Base-by-base conservation (phyloP, 2,329 filamentous ascomycete genomes). In the Apiospora sp. region DNA sequence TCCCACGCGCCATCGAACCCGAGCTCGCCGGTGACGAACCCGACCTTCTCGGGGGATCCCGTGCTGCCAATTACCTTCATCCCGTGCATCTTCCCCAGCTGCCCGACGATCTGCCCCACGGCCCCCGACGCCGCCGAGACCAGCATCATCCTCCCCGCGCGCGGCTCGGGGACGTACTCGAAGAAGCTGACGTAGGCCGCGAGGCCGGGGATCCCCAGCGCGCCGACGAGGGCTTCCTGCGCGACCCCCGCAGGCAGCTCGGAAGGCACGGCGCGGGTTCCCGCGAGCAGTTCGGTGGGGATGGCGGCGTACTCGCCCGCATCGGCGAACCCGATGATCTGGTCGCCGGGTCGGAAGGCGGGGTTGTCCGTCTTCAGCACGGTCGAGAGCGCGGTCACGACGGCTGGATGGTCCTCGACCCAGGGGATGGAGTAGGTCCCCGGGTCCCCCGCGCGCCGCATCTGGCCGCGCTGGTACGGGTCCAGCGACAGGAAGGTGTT, bases 41-140 rank as follows among this genome's bases (percentile, higher is more conserved):
- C 89, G 30, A 95, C 86, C 86, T 97, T 97, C 78, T 93, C 91
- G 78, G 95, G 92, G 27, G 90, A 90, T 3, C 94, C 94, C 16
- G 94, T 94, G 70, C 91, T 93, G 24, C 94, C 94, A 75, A 97
- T 92, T 58, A 96, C 94, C 67, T 83, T 91, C 72, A 96, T 83
- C 1, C 94, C 94, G 81, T 95, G 92, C 74, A 91, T 90, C 88
- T 96, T 96, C 74, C 93, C 93, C 54, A 97, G 83, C 83, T 96
- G 94, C 5, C 94, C 94, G 27, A 96, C 94, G 7, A 96, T 81
- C 82, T 95, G 92, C 4, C 94, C 94, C 3, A 97, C 94, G 1
- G 93, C 94, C 44, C 94, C 94, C 4, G 91, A 92, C 0, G 94
- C 94, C 3, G 93, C 92, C 72, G 91, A 93, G 76, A 97, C 88